Evolutionary conservation across 352 stramenopile species (phyloP).

Genomic region (Phytopythium helicoides): DNA sequence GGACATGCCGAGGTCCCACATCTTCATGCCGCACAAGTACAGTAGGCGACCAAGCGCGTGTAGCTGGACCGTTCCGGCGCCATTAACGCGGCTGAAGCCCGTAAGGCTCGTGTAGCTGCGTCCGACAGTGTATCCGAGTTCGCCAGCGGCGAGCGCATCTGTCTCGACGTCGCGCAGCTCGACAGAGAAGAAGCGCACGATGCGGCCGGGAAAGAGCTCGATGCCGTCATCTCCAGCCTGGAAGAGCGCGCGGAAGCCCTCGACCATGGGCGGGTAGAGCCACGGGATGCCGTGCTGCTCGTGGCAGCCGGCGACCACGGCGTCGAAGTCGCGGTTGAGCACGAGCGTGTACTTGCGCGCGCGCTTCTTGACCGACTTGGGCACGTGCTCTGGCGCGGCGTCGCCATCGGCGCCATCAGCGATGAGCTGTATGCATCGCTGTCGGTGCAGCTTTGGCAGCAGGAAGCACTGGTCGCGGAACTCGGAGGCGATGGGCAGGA

Average conservation of each 20-base stretch:
- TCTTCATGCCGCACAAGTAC: conserved; percentile 68
- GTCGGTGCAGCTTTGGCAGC: conserved; percentile 87
- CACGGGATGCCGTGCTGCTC: conserved; percentile 92
- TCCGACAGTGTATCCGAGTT: conserved; percentile 93
- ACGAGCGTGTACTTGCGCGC: conserved; percentile 84
- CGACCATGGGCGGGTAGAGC: conserved; percentile 90
- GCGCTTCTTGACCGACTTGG: conserved; percentile 90
- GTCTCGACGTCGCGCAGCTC: conserved; percentile 87
- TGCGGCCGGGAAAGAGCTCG: conserved; percentile 49
- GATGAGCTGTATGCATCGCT: conserved; percentile 86
- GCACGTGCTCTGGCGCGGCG: conserved; percentile 66
- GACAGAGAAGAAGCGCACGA: conserved; percentile 88
- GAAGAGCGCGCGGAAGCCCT: conserved; percentile 76
- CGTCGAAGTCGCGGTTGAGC: conserved; percentile 88
- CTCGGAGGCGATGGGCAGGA: conserved; percentile 92
- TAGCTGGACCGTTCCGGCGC: conserved; percentile 83
- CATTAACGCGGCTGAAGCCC: conserved; percentile 68
- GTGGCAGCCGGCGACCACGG: conserved; percentile 89
- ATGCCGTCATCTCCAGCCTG: conserved; percentile 48
- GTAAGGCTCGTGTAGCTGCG: conserved; percentile 91
- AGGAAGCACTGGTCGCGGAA: conserved; percentile 66
- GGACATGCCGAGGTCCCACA: conserved; percentile 89
- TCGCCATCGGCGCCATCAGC: conserved; percentile 1
- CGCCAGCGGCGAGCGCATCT: conserved; percentile 80
- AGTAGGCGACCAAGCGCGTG: conserved; percentile 75